These are phyloP conservation scores for Boletus subparvulus DNA, from an alignment of 768 basidiomycete genomes.

Conservation along the genomic window DNA sequence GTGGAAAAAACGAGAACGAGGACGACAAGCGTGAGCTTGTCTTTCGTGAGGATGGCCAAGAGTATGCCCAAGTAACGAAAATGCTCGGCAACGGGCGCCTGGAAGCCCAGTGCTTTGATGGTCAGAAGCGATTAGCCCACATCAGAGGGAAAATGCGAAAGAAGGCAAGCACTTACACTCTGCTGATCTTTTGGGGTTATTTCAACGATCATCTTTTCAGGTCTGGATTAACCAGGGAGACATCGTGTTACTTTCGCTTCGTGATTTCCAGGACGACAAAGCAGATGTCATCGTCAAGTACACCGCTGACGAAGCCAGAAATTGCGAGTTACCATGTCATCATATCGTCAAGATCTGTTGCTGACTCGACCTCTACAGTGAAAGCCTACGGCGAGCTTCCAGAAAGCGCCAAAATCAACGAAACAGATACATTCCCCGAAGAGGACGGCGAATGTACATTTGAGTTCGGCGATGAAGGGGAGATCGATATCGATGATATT, in stretches of 20 bases:
- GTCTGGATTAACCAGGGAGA: conserved; percentile 99
- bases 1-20: conserved; percentile 99
- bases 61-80: conserved; percentile 97
- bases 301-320: conserved; percentile 92
- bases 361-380: conserved; percentile 44
- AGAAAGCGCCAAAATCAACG: conserved; percentile 95
- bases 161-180: conserved; percentile 61
- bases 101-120: conserved; percentile 97
- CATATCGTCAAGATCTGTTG: conserved; percentile 1
- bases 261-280: conserved; percentile 99
- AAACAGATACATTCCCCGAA: conserved; percentile 90
- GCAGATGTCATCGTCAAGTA: conserved; percentile 99
- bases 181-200: not conserved
- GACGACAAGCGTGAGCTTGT: conserved; percentile 98
- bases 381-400: conserved; percentile 99
- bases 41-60: conserved; percentile 98
- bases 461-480: conserved; percentile 87
- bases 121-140: conserved; percentile 95
- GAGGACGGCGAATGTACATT: conserved; percentile 88
- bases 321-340: conserved; percentile 45
- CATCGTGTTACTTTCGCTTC: conserved; percentile 89
- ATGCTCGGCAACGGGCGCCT: conserved; percentile 98
- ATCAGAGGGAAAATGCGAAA: conserved; percentile 99
- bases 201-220: conserved; percentile 39
- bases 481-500: conserved; percentile 89